These are phyloP conservation scores for Zalerion maritima DNA, from an alignment of 495 filamentous ascomycete genomes.

Conservation along the genomic window DNA sequence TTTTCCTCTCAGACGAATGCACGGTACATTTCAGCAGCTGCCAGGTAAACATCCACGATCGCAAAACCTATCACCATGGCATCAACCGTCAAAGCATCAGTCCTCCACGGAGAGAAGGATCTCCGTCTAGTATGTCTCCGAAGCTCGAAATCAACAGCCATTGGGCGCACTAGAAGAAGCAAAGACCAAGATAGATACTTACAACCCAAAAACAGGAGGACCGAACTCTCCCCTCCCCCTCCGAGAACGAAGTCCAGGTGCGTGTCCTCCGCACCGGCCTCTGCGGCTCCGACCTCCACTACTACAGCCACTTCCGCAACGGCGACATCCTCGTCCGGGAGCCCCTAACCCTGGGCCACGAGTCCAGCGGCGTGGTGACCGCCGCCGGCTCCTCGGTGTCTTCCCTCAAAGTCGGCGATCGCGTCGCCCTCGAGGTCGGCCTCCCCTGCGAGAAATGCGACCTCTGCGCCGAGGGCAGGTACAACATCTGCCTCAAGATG, in stretches of 20 bases:
- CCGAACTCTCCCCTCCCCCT: slow-evolving; percentile 25
- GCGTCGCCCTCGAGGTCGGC: slow-evolving; percentile 74
- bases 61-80: no score
- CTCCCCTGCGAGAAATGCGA: slow-evolving; percentile 59
- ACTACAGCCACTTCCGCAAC: slow-evolving; percentile 52
- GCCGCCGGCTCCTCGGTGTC: slow-evolving; percentile 35
- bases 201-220: slow-evolving; percentile 27
- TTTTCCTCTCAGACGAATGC: no score
- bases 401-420: slow-evolving; percentile 42
- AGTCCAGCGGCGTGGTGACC: slow-evolving; percentile 42
- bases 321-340: slow-evolving; percentile 49
- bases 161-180: neutral
- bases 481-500: slow-evolving; percentile 77
- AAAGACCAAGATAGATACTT: slow-evolving; percentile 2
- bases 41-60: no score
- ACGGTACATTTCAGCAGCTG: no score
- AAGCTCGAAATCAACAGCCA: neutral
- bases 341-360: slow-evolving; percentile 48
- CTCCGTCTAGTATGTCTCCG: slow-evolving; percentile 42
- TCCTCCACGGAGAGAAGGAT: slow-evolving; percentile 55
- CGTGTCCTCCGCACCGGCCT: slow-evolving; percentile 44
- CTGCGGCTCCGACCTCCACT: slow-evolving; percentile 57
- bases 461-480: slow-evolving; percentile 51
- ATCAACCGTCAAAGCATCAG: slow-evolving; percentile 39
- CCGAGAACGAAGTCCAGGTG: slow-evolving; percentile 40